A percentile compares a stretch with the other conserved stretches of the same genome.
Evolutionary conservation across 2,329 filamentous ascomycete genomes (phyloP).

Genomic region (Claviceps fusiformis): DNA sequence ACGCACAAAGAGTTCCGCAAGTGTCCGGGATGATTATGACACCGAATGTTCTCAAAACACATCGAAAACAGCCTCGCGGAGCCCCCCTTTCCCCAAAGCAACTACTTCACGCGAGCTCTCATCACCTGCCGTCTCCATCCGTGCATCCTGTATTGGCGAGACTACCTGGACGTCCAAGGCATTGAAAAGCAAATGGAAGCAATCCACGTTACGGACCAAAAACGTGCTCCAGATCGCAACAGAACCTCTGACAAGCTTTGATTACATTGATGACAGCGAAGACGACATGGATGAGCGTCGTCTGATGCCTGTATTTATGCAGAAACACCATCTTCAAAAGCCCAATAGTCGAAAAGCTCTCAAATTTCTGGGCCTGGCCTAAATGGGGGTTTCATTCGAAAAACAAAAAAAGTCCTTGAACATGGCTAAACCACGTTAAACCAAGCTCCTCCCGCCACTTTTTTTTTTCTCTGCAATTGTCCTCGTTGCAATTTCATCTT

Average conservation of each 20-base stretch:
- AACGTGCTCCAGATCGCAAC: slow-evolving; percentile 11
- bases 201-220: slow-evolving; percentile 15
- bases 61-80: slow-evolving; percentile 3
- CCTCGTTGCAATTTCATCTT: too few species aligned
- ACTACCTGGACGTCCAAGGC: slow-evolving; percentile 18
- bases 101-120: neutral
- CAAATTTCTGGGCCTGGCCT: slow-evolving; percentile 38
- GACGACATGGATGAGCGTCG: slow-evolving; percentile 35
- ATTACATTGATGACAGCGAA: slow-evolving; percentile 26
- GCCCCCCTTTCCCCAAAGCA: slow-evolving; percentile 9
- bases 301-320: slow-evolving; percentile 37
- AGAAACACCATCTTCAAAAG: slow-evolving; percentile 21
- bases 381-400: neutral
- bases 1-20: slow-evolving; percentile 12
- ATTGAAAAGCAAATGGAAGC: slow-evolving; percentile 16
- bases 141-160: slow-evolving; percentile 7
- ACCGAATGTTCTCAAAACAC: slow-evolving; percentile 17
- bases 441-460: too few species aligned
- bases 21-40: slow-evolving; percentile 12
- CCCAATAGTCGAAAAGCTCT: slow-evolving; percentile 37
- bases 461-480: neutral
- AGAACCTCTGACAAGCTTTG: slow-evolving; percentile 21
- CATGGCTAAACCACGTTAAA: neutral
- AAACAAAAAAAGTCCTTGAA: neutral
- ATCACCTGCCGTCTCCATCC: slow-evolving; percentile 4